These are phyloP conservation scores for Candida ponderosae DNA, from an alignment of 805 yeast species.

Conservation along the genomic window DNA sequence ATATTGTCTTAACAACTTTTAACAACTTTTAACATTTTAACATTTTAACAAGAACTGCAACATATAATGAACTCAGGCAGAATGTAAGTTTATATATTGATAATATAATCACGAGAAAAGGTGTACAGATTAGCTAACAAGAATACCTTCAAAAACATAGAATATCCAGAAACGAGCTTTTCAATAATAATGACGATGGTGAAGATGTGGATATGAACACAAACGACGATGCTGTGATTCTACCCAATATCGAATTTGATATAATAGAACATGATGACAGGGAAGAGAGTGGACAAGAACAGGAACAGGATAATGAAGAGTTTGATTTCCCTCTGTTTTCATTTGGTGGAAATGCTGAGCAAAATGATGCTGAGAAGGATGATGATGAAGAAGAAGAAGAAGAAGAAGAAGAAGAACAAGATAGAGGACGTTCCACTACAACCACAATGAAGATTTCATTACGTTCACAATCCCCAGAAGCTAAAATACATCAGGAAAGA, in stretches of 20 bases:
- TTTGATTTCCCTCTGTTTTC: slow-evolving; percentile 22
- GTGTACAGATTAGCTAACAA: neutral
- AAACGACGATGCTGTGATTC: slow-evolving; percentile 9
- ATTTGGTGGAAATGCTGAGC: slow-evolving; percentile 7
- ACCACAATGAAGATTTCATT: slow-evolving; percentile 11
- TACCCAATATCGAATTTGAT: slow-evolving; percentile 20
- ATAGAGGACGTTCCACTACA: slow-evolving; percentile 6
- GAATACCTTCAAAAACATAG: slow-evolving; percentile 1
- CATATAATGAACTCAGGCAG: neutral
- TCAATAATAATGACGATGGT: slow-evolving; percentile 7
- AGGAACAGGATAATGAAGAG: slow-evolving; percentile 8
- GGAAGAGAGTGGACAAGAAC: slow-evolving; percentile 1
- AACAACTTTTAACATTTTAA: too few species aligned
- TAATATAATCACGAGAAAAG: neutral
- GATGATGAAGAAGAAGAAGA: slow-evolving; percentile 1
- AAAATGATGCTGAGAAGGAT: slow-evolving; percentile 1
- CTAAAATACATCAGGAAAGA: slow-evolving; percentile 13
- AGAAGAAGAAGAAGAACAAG: neutral
- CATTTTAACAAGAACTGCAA: too few species aligned
- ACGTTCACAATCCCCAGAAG: slow-evolving; percentile 14
- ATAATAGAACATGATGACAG: slow-evolving; percentile 10
- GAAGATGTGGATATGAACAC: neutral
- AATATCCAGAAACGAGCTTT: slow-evolving; percentile 16
- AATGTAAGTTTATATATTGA: neutral
- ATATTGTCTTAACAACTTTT: too few species aligned